Percentiles rank a stretch among this genome's conserved stretches.
Conservation (phyloP, 2,329 filamentous ascomycete species). For the Diaporthe ampelina region DNA sequence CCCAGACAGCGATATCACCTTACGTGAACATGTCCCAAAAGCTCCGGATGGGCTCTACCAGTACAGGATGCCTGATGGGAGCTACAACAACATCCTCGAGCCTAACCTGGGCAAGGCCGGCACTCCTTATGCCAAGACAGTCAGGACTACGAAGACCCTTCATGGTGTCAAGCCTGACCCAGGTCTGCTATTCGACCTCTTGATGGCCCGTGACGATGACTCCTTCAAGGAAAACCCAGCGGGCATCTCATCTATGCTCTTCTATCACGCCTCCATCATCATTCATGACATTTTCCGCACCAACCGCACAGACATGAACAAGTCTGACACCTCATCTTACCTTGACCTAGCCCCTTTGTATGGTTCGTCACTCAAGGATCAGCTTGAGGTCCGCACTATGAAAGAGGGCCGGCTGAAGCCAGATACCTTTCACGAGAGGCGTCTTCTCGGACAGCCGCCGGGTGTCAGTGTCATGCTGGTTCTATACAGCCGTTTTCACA, state of each 20-base stretch:
- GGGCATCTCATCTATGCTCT: constrained; percentile 33
- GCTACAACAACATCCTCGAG: constrained; percentile 67
- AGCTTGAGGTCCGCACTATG: constrained; percentile 62
- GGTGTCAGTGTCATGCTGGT: constrained; percentile 77
- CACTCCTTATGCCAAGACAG: constrained; percentile 75
- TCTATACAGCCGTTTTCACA: constrained; percentile 79
- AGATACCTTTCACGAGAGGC: constrained; percentile 77
- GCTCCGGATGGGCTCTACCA: constrained; percentile 53
- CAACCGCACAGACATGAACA: constrained; percentile 72
- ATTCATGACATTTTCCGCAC: constrained; percentile 75
- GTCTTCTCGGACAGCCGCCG: constrained; percentile 75
- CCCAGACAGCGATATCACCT: constrained; percentile 39
- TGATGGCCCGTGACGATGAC: constrained; percentile 67
- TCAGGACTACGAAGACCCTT: constrained; percentile 51
- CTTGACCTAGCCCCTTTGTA: constrained; percentile 82
- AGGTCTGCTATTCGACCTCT: constrained; percentile 75
- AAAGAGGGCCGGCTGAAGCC: constrained; percentile 71
- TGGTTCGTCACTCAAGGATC: constrained; percentile 75
- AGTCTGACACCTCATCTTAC: constrained; percentile 79
- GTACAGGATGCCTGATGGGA: constrained; percentile 33
- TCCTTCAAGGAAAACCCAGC: constrained; percentile 24
- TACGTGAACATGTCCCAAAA: constrained; percentile 53
- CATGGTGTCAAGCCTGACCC: constrained; percentile 71
- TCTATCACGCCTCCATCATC: constrained; percentile 71
- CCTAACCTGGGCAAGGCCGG: constrained; percentile 77